A percentile compares a stretch with the other conserved stretches of the same genome.
Conservation (phyloP, 306 rosid species). For the Pyrus betulifolia region DNA sequence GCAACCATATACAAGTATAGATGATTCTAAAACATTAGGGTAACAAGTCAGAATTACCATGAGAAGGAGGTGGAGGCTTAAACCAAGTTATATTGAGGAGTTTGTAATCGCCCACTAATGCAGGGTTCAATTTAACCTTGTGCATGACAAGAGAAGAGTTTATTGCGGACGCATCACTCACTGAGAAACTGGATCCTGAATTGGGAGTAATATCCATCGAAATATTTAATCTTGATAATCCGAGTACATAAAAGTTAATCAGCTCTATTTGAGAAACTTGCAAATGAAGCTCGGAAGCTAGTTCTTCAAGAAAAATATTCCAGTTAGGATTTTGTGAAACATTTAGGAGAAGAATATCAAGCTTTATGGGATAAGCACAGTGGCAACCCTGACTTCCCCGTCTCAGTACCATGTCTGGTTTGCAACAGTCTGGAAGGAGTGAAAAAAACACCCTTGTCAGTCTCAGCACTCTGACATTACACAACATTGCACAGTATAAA, state of each 20-base stretch:
- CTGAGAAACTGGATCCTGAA: constrained; percentile 67
- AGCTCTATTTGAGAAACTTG: constrained; percentile 58
- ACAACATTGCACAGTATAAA: background rate
- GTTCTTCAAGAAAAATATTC: constrained; percentile 53
- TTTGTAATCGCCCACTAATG: constrained; percentile 68
- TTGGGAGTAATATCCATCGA: constrained; percentile 84
- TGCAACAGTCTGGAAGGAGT: constrained; percentile 75
- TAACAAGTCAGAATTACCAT: constrained; percentile 37
- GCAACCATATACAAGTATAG: background rate
- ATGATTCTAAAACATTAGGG: constrained; percentile 3
- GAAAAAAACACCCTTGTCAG: constrained; percentile 18
- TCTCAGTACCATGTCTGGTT: constrained; percentile 60
- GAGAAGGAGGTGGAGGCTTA: constrained; percentile 68
- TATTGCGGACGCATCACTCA: constrained; percentile 51
- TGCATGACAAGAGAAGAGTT: constrained; percentile 67
- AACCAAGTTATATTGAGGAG: constrained; percentile 86
- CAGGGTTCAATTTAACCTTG: constrained; percentile 53
- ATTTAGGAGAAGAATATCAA: constrained; percentile 84
- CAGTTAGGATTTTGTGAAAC: constrained; percentile 62
- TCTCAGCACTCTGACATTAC: background rate
- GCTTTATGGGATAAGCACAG: constrained; percentile 87
- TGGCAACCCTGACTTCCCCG: constrained; percentile 60
- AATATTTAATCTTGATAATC: constrained; percentile 56
- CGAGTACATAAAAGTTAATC: constrained; percentile 66
- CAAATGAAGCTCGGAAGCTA: constrained; percentile 66